These are phyloP conservation scores for Scutellaria galericulata DNA, from an alignment of 257 asterid species.

Conservation along the genomic window DNA sequence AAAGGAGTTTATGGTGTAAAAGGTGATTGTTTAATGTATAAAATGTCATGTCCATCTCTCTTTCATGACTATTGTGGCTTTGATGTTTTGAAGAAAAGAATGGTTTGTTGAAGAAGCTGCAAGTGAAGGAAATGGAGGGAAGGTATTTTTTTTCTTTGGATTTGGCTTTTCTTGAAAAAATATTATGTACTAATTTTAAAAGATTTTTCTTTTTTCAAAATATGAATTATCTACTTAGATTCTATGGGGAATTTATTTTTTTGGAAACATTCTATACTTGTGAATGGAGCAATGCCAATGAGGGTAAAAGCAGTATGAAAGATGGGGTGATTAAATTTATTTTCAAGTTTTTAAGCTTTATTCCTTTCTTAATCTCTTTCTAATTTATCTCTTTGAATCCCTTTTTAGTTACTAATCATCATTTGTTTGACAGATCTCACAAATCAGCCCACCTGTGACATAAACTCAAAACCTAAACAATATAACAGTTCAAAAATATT, in stretches of 20 bases:
- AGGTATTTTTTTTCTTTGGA: not conserved
- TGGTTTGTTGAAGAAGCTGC: constrained; percentile 38
- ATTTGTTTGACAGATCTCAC: not conserved
- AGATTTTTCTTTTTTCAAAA: not conserved
- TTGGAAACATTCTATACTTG: constrained; percentile 48
- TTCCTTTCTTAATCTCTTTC: constrained; percentile 39
- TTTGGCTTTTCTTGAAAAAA: not conserved
- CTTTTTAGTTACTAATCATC: constrained; percentile 5
- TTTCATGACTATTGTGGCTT: not conserved
- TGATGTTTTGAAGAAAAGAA: constrained; percentile 33
- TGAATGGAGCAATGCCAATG: constrained; percentile 42
- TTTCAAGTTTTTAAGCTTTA: constrained; percentile 34
- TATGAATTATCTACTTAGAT: not conserved
- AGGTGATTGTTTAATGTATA: constrained; percentile 29
- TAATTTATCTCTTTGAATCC: not conserved
- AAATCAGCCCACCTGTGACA: not conserved
- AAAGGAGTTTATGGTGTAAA: constrained; percentile 39
- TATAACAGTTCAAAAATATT: too few species aligned
- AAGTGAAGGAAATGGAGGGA: too few species aligned
- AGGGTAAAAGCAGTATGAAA: constrained; percentile 25
- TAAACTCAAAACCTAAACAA: too few species aligned
- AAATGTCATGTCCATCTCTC: constrained; percentile 3
- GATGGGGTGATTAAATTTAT: constrained; percentile 2
- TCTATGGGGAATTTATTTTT: not conserved
- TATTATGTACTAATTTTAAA: not conserved